Evolutionary conservation across 164 flowering plant species (phyloP).

Genomic region (Echeveria elegans): DNA sequence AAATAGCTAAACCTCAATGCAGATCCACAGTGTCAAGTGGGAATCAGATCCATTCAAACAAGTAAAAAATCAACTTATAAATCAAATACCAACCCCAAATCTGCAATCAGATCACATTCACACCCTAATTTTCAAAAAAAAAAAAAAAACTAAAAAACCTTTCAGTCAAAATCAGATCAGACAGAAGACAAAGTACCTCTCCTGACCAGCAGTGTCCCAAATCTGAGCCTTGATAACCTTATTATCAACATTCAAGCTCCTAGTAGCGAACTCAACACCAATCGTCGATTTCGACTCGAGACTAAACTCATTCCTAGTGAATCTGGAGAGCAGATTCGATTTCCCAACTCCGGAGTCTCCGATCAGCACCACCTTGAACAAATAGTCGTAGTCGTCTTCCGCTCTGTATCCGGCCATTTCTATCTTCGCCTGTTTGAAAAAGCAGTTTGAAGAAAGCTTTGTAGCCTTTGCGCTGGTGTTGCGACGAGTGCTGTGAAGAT

Average conservation of each 20-base stretch:
- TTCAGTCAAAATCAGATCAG: not conserved
- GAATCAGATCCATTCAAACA: not conserved
- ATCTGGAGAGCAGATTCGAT: conserved; percentile 56
- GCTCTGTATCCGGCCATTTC: conserved; percentile 59
- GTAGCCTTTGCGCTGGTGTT: too few relatives aligned
- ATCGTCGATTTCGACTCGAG: conserved; percentile 67
- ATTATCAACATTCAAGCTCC: conserved; percentile 29
- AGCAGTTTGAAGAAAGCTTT: too few relatives aligned
- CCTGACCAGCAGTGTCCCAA: not conserved
- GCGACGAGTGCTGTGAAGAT: too few relatives aligned
- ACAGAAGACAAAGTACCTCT: not conserved
- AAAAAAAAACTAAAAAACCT: too few relatives aligned
- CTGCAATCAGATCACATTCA: not conserved
- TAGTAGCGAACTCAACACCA: conserved; percentile 66
- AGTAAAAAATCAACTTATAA: too few relatives aligned
- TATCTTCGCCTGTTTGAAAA: too few relatives aligned
- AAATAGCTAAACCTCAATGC: not conserved
- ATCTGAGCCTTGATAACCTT: not conserved
- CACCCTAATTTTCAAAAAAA: not conserved
- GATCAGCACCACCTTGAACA: conserved; percentile 57
- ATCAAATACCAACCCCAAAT: not conserved
- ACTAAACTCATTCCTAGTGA: conserved; percentile 61
- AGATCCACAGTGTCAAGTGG: too few relatives aligned
- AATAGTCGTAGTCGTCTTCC: conserved; percentile 62
- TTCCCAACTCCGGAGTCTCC: conserved; percentile 67